Evolutionary conservation across 2,329 filamentous ascomycete genomes (phyloP).

Genomic region (Sphaerulina musiva): DNA sequence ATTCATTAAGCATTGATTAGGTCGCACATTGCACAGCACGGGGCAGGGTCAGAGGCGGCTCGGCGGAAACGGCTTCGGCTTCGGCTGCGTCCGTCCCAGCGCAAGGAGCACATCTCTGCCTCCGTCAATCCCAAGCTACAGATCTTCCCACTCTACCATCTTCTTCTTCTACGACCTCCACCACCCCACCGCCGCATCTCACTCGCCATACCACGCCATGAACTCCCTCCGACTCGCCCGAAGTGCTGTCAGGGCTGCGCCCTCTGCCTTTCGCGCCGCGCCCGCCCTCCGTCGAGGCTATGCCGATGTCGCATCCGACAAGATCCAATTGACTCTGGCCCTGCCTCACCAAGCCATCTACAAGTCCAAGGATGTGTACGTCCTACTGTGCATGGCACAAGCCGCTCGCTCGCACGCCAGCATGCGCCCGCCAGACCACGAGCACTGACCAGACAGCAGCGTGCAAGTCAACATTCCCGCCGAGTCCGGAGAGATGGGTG

Average conservation of each 20-base stretch:
- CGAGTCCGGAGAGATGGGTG: constrained; percentile 98
- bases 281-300: constrained; percentile 87
- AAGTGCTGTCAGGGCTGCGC: constrained; percentile 76
- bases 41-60: too few relatives aligned
- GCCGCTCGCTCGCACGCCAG: neutral
- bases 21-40: too few relatives aligned
- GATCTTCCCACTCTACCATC: neutral
- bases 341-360: constrained; percentile 87
- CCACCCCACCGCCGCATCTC: neutral
- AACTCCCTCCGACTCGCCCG: constrained; percentile 91
- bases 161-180: constrained; percentile 5
- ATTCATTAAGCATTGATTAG: too few relatives aligned
- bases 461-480: constrained; percentile 98
- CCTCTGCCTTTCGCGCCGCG: constrained; percentile 64
- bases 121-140: too few relatives aligned
- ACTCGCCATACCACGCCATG: constrained; percentile 52
- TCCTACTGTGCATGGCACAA: constrained; percentile 26
- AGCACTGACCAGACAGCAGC: constrained; percentile 44
- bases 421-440: constrained; percentile 9
- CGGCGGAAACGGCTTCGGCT: too few relatives aligned
- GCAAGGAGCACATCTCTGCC: too few relatives aligned
- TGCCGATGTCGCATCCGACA: constrained; percentile 53
- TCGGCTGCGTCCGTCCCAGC: too few relatives aligned
- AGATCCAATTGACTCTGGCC: constrained; percentile 94
- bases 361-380: constrained; percentile 65